Base-by-base conservation (phyloP, 1,284 basidiomycete species). In the Abortiporus biennis region DNA sequence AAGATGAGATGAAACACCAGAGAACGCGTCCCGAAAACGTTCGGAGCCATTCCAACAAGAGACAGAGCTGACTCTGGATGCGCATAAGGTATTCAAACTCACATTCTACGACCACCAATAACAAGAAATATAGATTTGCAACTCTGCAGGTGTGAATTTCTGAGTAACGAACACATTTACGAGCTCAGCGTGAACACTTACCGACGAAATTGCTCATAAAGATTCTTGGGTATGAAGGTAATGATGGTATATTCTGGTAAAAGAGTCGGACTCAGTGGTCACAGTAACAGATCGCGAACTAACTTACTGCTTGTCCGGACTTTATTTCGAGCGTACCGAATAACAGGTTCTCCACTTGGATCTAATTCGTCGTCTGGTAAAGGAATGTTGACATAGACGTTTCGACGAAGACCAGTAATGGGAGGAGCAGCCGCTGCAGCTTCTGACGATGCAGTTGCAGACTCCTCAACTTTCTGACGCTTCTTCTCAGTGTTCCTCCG, bases 191-290 rank as follows among this genome's bases (percentile, higher is more conserved):
- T 23, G 21, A 43, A 9, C n/a, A 64, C 72, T 44, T 43, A 78
- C 83, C 90, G 76, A 53, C 85, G 74, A 59, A 96, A 95, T 58
- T 96, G 92, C 64, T 94, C 90, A 49, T 82, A 87, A 49, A 95
- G 65, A 59, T 95, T 95, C 72, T 90, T 92, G n/a, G 94, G 94
- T 36, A 97, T 56, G 61, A 97, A 98, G 3, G 92, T 91, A 50
- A 95, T 42, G 46, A 92, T 60, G 23, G 93, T 96, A 66, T 97
- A 98, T 65, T 96, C 89, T 87, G 59, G 16, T 8, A 12, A 17
- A 25, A 39, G 42, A 12, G 41, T 46, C 9, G 8, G 38, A 49
- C 47, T 50, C 51, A 22, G 39, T 41, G 37, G 42, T n/a, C 38
- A 22, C 41, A 40, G 27, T 17, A 12, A 45, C 17, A 30, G 34